Base-by-base conservation (phyloP, 805 yeast species). In the Aciculoconidium aculeatum region DNA sequence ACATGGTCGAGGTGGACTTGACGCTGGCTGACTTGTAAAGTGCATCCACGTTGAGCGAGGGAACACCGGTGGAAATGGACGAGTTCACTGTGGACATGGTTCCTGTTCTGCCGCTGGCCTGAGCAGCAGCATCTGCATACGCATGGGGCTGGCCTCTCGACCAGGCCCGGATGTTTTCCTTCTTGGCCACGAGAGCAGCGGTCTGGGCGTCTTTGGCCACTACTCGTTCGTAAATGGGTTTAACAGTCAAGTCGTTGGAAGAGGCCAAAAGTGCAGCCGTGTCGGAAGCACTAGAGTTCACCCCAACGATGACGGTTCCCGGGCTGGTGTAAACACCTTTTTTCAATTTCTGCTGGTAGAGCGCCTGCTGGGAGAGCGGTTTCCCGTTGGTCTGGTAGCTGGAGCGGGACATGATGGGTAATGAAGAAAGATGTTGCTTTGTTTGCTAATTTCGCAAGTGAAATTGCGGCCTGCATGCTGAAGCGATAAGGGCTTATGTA, bases 191-290 rank as follows among this genome's bases (percentile, higher is more conserved):
- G 27, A 48, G 45, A 2, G 86, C 85, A 28, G 85, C 85, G 14
- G 70, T 67, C 21, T 80, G 82, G 10, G 84, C 84, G 30, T 75
- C 84, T 6, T 49, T 59, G 6, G 78, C 65, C 11, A 77, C 70
- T 9, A 69, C 51, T 36, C 88, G 61, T 51, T 75, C 78, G 51
- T 80, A 81, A 9, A 62, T 40, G 9, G 85, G 76, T 37, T 70
- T 72, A 21, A 80, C 72, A 2, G 76, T 67, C 25, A 77, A 63
- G 51, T 77, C 82, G 2, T 81, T 58, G 8, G 77, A 71, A 5
- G 83, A 72, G 2, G 92, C 94, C 37, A 80, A 61, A 31, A 80
- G 59, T 1, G 92, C 92, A 27, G 94, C 90, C 5, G 81, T 73
- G 48, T 78, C 86, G 10, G 84, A 71, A 16, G 87, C 84, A 23